Conservation (phyloP, 106 monocot species). For the Phalaenopsis equestris region DNA sequence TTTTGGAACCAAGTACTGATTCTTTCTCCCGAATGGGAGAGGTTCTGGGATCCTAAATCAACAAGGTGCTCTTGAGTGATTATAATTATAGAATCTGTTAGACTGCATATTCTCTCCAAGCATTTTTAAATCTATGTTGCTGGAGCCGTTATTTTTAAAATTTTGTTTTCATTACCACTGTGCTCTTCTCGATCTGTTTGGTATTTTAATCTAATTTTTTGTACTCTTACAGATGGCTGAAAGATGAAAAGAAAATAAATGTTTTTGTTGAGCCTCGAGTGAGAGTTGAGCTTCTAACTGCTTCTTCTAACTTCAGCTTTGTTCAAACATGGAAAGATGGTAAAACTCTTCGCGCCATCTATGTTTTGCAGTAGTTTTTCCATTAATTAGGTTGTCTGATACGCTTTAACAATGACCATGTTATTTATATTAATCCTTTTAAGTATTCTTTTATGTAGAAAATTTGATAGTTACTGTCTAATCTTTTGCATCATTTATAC, state of each 20-base stretch:
- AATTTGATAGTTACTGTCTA: background rate
- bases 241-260: conserved; percentile 52
- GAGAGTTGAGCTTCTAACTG: conserved; percentile 62
- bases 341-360: conserved; percentile 14
- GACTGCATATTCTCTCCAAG: background rate
- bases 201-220: background rate
- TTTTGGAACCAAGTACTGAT: background rate
- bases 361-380: background rate
- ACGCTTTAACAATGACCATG: background rate
- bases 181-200: background rate
- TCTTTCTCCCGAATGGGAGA: background rate
- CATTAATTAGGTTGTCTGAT: background rate
- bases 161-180: background rate
- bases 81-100: background rate
- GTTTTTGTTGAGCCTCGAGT: conserved; percentile 91
- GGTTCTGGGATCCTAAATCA: background rate
- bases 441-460: background rate
- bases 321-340: conserved; percentile 87
- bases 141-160: background rate
- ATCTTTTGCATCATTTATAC: background rate
- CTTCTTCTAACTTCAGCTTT: conserved; percentile 48
- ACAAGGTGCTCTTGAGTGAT: background rate
- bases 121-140: background rate
- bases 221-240: conserved; percentile 67
- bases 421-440: background rate